Base-by-base conservation (phyloP, 495 filamentous ascomycete species). In the Aspergillus campestris region DNA sequence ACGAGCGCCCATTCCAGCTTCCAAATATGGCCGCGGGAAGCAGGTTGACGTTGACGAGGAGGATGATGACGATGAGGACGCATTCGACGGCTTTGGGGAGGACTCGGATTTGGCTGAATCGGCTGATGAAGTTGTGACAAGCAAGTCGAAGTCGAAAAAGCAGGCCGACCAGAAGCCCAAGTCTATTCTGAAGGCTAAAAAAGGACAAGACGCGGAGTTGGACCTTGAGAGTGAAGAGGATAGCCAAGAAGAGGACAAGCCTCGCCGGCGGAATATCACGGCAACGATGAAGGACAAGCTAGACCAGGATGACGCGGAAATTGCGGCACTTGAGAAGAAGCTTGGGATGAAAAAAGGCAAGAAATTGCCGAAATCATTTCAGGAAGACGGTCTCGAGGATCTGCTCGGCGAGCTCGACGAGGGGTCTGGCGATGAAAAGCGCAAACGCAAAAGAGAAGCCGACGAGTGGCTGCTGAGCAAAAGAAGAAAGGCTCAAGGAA, bases 241-340 rank as follows among this genome's bases (percentile, higher is more conserved):
- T 1, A 55, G 57, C 7, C 49, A 51, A 38, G 58, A 71, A 7
- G 49, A 66, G 7, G 38, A 48, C 5, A 39, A 58, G 8, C 35
- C 54, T 10, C 40, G 53, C 31, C 45, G 59, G 18, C 55, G 60
- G 2, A 64, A 67, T 39, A 40, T 83, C 8, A 77, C 87, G 6
- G 78, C 72, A 44, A 69, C 67, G 0, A 70, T 84, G 1, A 80
- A 78, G 59, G 74, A 81, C 6, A 82, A 77, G 49, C 65, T 97
- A 0, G 67, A 61, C 5, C 49, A 72, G 45, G 92, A 97, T 45
- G 87, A 96, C 53, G 81, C 78, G 3, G 87, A 95, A 49, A 96
- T 98, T 56, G 82, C 84, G 11, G 86, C 81, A 7, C 62, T 96
- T 45, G 94, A 98, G 66, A 87, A 82, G 67, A 94, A 86, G 56